These are phyloP conservation scores for Cladophialophora immunda DNA, from an alignment of 2,329 filamentous ascomycete genomes.

Conservation along the genomic window DNA sequence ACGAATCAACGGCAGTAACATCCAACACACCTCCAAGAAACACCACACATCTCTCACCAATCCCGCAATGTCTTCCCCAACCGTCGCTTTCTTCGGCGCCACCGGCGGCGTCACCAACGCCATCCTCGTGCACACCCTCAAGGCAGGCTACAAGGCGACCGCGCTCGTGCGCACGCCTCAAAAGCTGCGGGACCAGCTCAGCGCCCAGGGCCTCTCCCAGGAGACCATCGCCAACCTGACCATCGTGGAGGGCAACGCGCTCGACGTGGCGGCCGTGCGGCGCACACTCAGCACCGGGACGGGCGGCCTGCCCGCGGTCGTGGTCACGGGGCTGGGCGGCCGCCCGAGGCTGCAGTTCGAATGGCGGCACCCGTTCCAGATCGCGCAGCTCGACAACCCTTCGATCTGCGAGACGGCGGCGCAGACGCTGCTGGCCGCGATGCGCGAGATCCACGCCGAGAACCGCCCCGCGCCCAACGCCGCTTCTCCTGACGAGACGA, in stretches of 20 bases:
- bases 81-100: conserved; percentile 62
- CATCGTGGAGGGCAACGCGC: conserved; percentile 59
- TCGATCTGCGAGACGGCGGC: conserved; percentile 47
- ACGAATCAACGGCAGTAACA: background rate
- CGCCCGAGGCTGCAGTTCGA: conserved; percentile 37
- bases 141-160: conserved; percentile 51
- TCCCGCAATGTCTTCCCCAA: conserved; percentile 37
- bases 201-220: conserved; percentile 49
- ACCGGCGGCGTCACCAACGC: conserved; percentile 59
- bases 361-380: conserved; percentile 40
- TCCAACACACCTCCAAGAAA: background rate
- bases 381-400: conserved; percentile 46
- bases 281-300: conserved; percentile 46
- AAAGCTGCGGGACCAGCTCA: conserved; percentile 58
- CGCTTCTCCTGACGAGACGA: background rate
- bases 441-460: conserved; percentile 39
- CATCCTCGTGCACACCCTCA: conserved; percentile 55
- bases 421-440: conserved; percentile 42
- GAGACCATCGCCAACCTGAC: conserved; percentile 53
- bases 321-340: conserved; percentile 59
- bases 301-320: conserved; percentile 49
- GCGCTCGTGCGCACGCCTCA: conserved; percentile 60
- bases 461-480: background rate
- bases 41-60: background rate
- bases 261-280: conserved; percentile 53